Percentiles rank a stretch among this genome's conserved stretches.
phyloP scores from a whole-genome alignment of 2,329 filamentous ascomycete species.

The Pseudopyrenochaeta lycopersici region DNA sequence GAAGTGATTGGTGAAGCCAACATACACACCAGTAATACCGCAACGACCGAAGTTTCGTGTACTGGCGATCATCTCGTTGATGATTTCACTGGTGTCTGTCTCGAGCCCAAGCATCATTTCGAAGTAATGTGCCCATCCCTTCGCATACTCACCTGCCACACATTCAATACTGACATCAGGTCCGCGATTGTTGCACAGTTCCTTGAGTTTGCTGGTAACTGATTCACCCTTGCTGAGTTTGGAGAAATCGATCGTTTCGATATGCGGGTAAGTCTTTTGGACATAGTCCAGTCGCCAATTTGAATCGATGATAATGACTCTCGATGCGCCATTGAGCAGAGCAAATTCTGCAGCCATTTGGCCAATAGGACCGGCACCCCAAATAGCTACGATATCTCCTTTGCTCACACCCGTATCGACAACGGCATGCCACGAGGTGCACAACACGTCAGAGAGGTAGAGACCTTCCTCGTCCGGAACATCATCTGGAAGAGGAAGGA shows the following conservation, averaged over 20 bases:
- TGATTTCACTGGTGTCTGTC: conserved; percentile 82
- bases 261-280: conserved; percentile 69
- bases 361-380: conserved; percentile 87
- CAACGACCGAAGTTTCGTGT: conserved; percentile 76
- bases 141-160: conserved; percentile 70
- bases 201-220: conserved; percentile 76
- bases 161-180: conserved; percentile 79
- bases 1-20: conserved; percentile 78
- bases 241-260: conserved; percentile 75
- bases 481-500: conserved; percentile 78
- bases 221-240: conserved; percentile 69
- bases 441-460: conserved; percentile 81
- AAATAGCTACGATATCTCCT: conserved; percentile 81
- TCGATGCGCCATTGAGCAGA: conserved; percentile 74
- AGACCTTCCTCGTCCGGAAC: conserved; percentile 86
- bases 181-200: conserved; percentile 73
- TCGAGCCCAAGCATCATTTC: conserved; percentile 73
- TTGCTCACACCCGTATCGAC: conserved; percentile 84
- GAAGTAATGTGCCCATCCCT: conserved; percentile 69
- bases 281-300: conserved; percentile 76
- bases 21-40: conserved; percentile 78
- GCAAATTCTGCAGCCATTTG: conserved; percentile 77
- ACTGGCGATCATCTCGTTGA: conserved; percentile 82
- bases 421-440: conserved; percentile 82
- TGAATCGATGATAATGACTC: conserved; percentile 82